Evolutionary conservation across 805 yeast genomes (phyloP), one percentile per base, ranked within the genome.

Genomic region (Yarrowia hollandica): DNA sequence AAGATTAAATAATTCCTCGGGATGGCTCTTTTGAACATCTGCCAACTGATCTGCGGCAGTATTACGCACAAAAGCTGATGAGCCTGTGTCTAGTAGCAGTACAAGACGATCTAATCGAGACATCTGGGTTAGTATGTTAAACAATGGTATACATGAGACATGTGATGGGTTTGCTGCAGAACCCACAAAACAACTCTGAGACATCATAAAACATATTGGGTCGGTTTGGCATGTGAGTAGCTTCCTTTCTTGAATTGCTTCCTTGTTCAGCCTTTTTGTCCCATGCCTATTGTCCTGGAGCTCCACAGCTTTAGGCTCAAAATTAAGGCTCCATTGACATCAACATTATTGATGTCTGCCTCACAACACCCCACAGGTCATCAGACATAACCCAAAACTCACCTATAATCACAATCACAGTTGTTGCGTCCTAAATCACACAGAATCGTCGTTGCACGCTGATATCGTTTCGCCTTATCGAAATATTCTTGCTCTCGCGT

Each of bases 41-140:
- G 96, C 89, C 64, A 94, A 77, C 73, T 94, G 99, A 68, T 92
- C 97, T 1, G 98, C 98, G 1, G 99, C 99, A 9, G 97, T 89
- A 68, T 89, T 90, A 64, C 98, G 81, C 41, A 94, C 94, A 69
- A 90, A 87, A 35, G 88, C 88, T 5, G 97, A 90, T 11, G 97
- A 89, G 10, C 99, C 99, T 1, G 97, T 89, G 73, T 95, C 99
- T 64, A 94, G 75, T 64, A 76, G 68, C 61, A 81, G 74, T 62
- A 82, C 84, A 60, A 82, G 77, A 60, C 85, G 74, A 65, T 82
- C 85, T 64, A 81, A 75, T 65, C 85, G 75, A 50, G 79, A 76
- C 79, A 77, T 75, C 55, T 48, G 55, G 30, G 55, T 48, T 44
- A 44, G 52, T 28, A 10, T 6, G 6, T 25, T 25, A n/a, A n/a